Evolutionary conservation across 768 basidiomycete genomes (phyloP), one percentile per base, ranked within the genome.

Genomic region (Tricholoma saponaceum): DNA sequence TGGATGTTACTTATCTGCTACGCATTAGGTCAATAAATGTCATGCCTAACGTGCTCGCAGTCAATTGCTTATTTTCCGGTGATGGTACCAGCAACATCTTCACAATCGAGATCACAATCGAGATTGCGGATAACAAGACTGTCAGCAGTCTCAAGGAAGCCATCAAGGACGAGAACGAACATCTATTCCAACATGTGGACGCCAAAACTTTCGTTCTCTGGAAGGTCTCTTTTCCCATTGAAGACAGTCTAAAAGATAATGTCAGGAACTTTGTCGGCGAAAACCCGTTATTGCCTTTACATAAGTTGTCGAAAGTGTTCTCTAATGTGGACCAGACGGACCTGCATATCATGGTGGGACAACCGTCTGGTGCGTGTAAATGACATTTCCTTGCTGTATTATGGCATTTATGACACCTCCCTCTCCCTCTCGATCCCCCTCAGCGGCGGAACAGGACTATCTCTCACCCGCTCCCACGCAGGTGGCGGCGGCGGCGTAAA

Each of bases 401-500:
- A n/a, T n/a, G n/a, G n/a, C n/a, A n/a, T n/a, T n/a, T n/a, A n/a
- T n/a, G n/a, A n/a, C n/a, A n/a, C n/a, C 2, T 49, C 47, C 16
- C 47, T 49, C 0, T 49, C 47, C 26, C 44, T 23, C 0, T 46
- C 44, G 12, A 23, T 66, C 37, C 66, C 70, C 25, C 74, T 72
- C 33, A 73, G 68, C 0, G 73, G 72, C 14, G 71, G 75, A 8
- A 63, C 61, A 7, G 64, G 61, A 18, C 30, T 83, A 83, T 46
- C 83, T 72, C 12, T 83, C 79, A 61, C 81, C 9, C 39, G 39
- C 28, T 54, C 52, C 52, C 52, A 54, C 23, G 23, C 72, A 7
- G 64, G 67, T 23, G 76, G 67, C 1, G 82, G 82, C 9, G 80
- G 78, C 25, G 75, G 71, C 0, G 79, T 74, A 56, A 83, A 72